Base-by-base conservation (phyloP, 2,329 filamentous ascomycete genomes). In the Stagonosporopsis tanaceti region DNA sequence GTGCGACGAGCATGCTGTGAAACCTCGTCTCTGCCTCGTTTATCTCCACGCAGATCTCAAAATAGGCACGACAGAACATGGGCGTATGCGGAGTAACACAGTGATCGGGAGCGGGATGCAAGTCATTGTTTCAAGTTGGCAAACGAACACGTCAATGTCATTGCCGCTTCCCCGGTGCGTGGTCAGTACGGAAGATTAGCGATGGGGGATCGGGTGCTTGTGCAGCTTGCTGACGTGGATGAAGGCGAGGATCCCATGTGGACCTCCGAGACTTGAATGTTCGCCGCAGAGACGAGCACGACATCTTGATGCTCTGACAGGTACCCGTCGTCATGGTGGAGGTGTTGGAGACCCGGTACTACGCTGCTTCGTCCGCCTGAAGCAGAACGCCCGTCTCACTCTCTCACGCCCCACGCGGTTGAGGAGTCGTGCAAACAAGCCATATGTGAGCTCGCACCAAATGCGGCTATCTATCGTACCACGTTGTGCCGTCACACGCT, bases 1-100 rank as follows among this genome's bases (percentile, higher is more conserved):
- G 44, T 25, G 44, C 44, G 48, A 25, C 47, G 54, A 48, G 40
- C 24, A 35, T 59, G 65, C 51, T 11, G 70, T 69, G 58, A 38
- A 30, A 72, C 54, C 38, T 57, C 47, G 46, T 46, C 24, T 50
- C 35, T 34, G 28, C 40, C 35, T 56, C 48, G 48, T 53, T 24
- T 45, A 72, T 68, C 54, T 69, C 60, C 62, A 57, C 50, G 60
- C 60, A 62, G 60, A 68, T 67, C 65, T 68, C 32, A 53, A 70
- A 70, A 70, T 67, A 69, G 59, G 56, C 63, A 62, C 65, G 61
- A 67, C 66, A 66, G 65, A 52, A 48, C 69, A 70, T 68, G 59
- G 53, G 51, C 59, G 58, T 47, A 57, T 62, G 65, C 56, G 65
- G 66, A 66, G 64, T 60, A 42, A 44, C 32, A 42, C 37, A 64